Percentiles rank a stretch among this genome's conserved stretches.
These are phyloP conservation scores for Pseudozyma sp. DNA, from an alignment of 1,284 basidiomycete species.

Conservation along the genomic window DNA sequence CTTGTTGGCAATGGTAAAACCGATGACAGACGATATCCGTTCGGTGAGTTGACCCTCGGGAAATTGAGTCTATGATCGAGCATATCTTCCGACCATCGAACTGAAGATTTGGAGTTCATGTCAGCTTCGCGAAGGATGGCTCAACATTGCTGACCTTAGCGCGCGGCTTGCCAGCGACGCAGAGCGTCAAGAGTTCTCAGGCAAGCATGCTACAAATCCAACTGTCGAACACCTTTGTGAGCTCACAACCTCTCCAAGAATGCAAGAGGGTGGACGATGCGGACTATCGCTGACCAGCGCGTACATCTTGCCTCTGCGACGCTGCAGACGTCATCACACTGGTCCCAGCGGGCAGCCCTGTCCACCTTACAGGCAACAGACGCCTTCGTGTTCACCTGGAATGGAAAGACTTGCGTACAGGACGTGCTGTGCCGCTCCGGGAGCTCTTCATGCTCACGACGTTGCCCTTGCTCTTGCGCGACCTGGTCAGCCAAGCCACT, in stretches of 20 bases:
- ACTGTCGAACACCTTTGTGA: background rate
- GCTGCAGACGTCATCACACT: conserved; percentile 11
- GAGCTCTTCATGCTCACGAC: background rate
- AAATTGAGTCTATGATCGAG: no score
- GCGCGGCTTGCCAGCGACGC: background rate
- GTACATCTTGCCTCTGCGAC: background rate
- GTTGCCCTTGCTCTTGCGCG: conserved; percentile 11
- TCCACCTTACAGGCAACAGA: background rate
- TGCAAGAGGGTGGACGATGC: background rate
- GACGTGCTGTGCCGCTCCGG: background rate
- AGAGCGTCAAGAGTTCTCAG: background rate
- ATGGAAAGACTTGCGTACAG: conserved; percentile 15
- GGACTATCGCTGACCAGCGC: no score
- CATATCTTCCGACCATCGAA: no score
- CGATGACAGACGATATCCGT: conserved; percentile 12
- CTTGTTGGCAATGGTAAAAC: background rate
- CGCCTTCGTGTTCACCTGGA: conserved; percentile 7
- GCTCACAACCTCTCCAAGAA: background rate
- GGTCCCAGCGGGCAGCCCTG: conserved; percentile 3
- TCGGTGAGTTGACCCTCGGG: conserved; percentile 7
- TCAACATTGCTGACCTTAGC: conserved; percentile 9
- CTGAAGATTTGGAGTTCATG: background rate
- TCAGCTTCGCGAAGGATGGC: conserved; percentile 27
- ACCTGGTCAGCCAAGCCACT: conserved; percentile 18
- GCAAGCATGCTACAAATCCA: background rate